Evolutionary conservation across 2,329 filamentous ascomycete species (phyloP).

Genomic region (Ophiocordyceps robertsii): DNA sequence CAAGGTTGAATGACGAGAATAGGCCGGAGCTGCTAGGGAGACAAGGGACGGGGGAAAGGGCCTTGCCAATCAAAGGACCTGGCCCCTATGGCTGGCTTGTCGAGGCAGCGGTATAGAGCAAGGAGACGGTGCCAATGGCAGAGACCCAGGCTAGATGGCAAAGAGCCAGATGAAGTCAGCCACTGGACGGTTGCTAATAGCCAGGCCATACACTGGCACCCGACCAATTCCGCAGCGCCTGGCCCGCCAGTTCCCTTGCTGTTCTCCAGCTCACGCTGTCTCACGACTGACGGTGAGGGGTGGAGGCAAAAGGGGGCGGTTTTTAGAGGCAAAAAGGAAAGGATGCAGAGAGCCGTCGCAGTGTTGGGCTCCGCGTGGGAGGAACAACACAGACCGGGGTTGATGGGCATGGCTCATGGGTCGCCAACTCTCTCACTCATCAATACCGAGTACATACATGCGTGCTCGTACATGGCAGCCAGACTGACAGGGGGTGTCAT

Average conservation of each 20-base stretch:
- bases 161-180: background rate
- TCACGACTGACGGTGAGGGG: constrained; percentile 1
- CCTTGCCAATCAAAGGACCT: constrained; percentile 1
- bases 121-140: background rate
- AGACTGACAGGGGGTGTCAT: constrained; percentile 6
- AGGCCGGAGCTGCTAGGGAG: background rate
- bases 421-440: constrained; percentile 1
- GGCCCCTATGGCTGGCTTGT: background rate
- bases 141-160: background rate
- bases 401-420: constrained; percentile 1
- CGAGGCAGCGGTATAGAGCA: background rate
- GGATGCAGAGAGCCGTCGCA: constrained; percentile 1
- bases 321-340: constrained; percentile 1
- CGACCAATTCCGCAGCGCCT: background rate
- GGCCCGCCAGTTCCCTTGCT: background rate
- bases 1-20: background rate
- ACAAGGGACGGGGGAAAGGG: background rate
- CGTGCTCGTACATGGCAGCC: constrained; percentile 2
- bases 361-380: constrained; percentile 3
- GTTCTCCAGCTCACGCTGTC: constrained; percentile 1
- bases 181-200: background rate
- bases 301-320: background rate
- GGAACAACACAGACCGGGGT: constrained; percentile 3
- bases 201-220: background rate
- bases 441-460: background rate